phyloP scores from a whole-genome alignment of 805 yeast species.

The Pichia thaimueangensis region DNA sequence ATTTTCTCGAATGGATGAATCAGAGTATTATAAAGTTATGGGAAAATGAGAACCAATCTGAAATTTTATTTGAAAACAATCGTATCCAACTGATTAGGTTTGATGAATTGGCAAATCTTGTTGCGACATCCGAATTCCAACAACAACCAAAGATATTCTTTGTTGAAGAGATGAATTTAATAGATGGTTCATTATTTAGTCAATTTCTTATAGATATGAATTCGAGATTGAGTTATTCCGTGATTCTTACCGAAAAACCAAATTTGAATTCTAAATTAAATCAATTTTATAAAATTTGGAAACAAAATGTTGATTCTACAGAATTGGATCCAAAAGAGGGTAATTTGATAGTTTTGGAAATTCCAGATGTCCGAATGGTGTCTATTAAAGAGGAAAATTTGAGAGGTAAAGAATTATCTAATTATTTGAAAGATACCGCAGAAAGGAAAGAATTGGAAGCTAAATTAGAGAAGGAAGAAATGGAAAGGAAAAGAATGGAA shows the following conservation, averaged over 20 bases:
- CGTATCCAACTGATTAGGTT: conserved; percentile 52
- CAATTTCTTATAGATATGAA: conserved; percentile 51
- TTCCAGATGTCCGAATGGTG: conserved; percentile 29
- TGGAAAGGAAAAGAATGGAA: conserved; percentile 23
- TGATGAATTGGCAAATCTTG: conserved; percentile 45
- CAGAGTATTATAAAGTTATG: conserved; percentile 78
- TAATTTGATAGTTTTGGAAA: conserved; percentile 46
- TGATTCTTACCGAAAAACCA: conserved; percentile 68
- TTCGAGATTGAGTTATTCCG: conserved; percentile 56
- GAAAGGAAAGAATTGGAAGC: conserved; percentile 37
- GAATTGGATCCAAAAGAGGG: conserved; percentile 47
- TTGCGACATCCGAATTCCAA: conserved; percentile 14
- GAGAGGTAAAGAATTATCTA: conserved; percentile 42
- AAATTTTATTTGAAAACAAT: conserved; percentile 66
- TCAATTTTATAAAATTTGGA: conserved; percentile 7
- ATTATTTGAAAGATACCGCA: conserved; percentile 41
- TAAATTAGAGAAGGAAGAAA: conserved; percentile 29
- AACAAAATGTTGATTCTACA: conserved; percentile 16
- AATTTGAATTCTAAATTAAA: conserved; percentile 16
- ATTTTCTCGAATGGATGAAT: conserved; percentile 95
- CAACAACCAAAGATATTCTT: conserved; percentile 68
- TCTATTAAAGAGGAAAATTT: conserved; percentile 43
- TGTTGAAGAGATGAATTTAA: conserved; percentile 61
- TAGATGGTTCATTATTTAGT: conserved; percentile 55
- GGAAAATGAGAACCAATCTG: conserved; percentile 53